Evolutionary conservation across 495 filamentous ascomycete genomes (phyloP), one percentile per base, ranked within the genome.

Genomic region (Lophiotrema nucula): DNA sequence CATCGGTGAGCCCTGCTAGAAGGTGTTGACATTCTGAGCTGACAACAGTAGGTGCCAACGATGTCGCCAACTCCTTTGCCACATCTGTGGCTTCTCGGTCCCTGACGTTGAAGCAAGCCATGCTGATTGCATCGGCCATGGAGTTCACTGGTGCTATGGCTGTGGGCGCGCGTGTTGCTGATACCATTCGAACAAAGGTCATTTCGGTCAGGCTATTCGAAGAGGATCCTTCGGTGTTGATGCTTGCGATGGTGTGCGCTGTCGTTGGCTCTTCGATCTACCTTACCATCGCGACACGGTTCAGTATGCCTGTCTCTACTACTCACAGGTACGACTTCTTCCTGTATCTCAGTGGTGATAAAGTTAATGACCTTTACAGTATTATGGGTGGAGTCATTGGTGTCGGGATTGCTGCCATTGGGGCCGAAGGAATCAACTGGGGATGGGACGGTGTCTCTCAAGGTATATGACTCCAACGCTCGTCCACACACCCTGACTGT

Each of bases 41-140:
- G 31, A 35, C 31, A 35, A 35, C 24, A 33, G 28, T 52, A 49
- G 53, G 43, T 41, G 43, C 53, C 18, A 73, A 89, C 71, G 86
- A 90, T 86, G 87, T 89, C 24, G 87, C 87, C 60, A 89, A 90
- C 75, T 79, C 84, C 16, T 57, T 77, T 76, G 60, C 58, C 1
- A 68, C 62, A 16, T 62, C 52, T 10, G 62, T 68, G 3, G 49
- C 52, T 3, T 62, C 65, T 4, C 52, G 62, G 6, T 65, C 62
- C n/a, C 47, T 68, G 2, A 66, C 62, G 4, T 45, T 62, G 41
- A 57, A 49, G 31, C 65, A 68, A 38, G 65, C 62, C 37, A 61
- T 64, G 65, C 16, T 47, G 12, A 56, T 68, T 37, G 65, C 62
- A 4, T 54, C 53, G 8, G 24, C 44, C 35, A 58, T 54, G 39